Evolutionary conservation across 2,329 filamentous ascomycete species (phyloP).

Genomic region (Geosmithia putterillii): DNA sequence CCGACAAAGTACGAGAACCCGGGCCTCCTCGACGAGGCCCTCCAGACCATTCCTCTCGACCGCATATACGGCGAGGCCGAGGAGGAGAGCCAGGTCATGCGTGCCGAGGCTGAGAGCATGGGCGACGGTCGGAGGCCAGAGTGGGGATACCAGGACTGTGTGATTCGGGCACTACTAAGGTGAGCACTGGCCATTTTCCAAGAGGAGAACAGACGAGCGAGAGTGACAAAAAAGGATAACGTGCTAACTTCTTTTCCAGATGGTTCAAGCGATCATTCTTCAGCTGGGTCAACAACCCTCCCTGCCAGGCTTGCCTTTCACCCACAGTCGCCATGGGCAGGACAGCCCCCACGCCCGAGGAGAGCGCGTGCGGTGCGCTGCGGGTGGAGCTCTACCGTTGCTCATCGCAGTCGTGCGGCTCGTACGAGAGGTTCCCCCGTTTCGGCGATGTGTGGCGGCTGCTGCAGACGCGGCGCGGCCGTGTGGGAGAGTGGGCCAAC

Average conservation of each 20-base stretch:
- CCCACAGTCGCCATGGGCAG: constrained; percentile 75
- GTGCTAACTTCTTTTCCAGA: constrained; percentile 10
- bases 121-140: constrained; percentile 67
- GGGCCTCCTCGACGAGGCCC: constrained; percentile 80
- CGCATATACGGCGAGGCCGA: constrained; percentile 89
- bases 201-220: too few species aligned
- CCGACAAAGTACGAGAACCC: constrained; percentile 96
- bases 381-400: constrained; percentile 87
- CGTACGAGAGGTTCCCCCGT: constrained; percentile 80
- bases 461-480: constrained; percentile 72
- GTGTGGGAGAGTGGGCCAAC: constrained; percentile 93
- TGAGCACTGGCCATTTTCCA: constrained; percentile 31
- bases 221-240: too few species aligned
- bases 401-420: constrained; percentile 60
- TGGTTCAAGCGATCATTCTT: constrained; percentile 98
- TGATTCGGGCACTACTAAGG: constrained; percentile 77
- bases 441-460: constrained; percentile 94
- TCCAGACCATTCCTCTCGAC: constrained; percentile 77
- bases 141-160: constrained; percentile 97
- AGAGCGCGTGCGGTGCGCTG: constrained; percentile 76
- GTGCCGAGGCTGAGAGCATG: constrained; percentile 80
- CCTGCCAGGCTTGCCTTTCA: constrained; percentile 68
- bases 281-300: constrained; percentile 91
- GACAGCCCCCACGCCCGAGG: constrained; percentile 76
- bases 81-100: constrained; percentile 79